phyloP scores from a whole-genome alignment of 371 early-diverging fungal species.

The Cokeromyces recurvatus region DNA sequence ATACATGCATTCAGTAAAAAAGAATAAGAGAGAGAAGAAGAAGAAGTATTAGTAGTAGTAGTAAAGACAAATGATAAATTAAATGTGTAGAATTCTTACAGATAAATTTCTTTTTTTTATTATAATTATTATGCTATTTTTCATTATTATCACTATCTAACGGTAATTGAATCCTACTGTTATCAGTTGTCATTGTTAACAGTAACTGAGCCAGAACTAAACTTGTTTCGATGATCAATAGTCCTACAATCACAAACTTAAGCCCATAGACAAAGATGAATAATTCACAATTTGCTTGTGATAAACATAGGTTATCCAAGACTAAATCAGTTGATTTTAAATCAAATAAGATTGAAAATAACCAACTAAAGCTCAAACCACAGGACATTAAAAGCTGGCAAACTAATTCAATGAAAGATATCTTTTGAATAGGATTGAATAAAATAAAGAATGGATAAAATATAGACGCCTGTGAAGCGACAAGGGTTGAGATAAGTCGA shows the following conservation, averaged over 20 bases:
- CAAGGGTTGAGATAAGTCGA: constrained; percentile 39
- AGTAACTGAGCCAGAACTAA: no score
- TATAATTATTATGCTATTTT: no score
- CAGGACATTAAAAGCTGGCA: constrained; percentile 39
- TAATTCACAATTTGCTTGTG: constrained; percentile 5
- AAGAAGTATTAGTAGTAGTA: no score
- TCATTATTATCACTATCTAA: background rate
- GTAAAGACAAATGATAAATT: no score
- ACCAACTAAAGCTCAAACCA: constrained; percentile 38
- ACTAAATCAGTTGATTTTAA: constrained; percentile 19
- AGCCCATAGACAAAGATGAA: constrained; percentile 21
- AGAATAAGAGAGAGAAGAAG: no score
- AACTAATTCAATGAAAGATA: constrained; percentile 11
- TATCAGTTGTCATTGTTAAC: background rate
- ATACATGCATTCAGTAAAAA: no score
- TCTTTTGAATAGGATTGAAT: background rate
- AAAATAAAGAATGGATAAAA: constrained; percentile 35
- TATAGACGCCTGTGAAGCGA: constrained; percentile 41
- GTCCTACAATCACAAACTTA: constrained; percentile 25
- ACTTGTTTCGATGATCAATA: constrained; percentile 24
- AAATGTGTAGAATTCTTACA: no score
- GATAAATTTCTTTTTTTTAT: no score
- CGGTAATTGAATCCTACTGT: constrained; percentile 6
- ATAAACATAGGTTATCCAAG: constrained; percentile 9
- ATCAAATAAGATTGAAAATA: constrained; percentile 38